Conservation (phyloP, 169 alveolate species). For the Cryptosporidium ubiquitum region DNA sequence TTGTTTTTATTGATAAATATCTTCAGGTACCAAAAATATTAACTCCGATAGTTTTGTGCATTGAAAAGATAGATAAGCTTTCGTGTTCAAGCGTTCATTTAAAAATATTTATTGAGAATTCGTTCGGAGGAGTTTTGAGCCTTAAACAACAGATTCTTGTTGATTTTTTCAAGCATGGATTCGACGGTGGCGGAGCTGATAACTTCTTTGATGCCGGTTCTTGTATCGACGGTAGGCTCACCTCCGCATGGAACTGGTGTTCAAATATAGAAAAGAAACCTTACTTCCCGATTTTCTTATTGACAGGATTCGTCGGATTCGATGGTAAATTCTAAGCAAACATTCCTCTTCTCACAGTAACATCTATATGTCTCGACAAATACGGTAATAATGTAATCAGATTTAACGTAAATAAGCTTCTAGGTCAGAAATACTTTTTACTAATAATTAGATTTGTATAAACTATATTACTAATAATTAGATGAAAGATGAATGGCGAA, state of each 20-base stretch:
- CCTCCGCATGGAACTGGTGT: conserved; percentile 96
- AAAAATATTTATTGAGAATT: conserved; percentile 83
- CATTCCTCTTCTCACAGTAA: background rate
- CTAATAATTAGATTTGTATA: background rate
- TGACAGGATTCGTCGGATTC: conserved; percentile 92
- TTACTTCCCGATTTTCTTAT: conserved; percentile 90
- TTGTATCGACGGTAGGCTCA: conserved; percentile 94
- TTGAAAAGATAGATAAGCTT: conserved; percentile 88
- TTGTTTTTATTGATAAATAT: conserved; percentile 93
- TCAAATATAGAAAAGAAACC: conserved; percentile 89
- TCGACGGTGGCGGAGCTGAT: conserved; percentile 95
- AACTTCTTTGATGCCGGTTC: conserved; percentile 94
- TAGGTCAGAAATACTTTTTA: background rate
- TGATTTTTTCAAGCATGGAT: conserved; percentile 93
- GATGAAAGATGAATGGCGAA: too few species aligned
- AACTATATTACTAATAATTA: background rate
- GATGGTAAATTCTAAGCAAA: conserved; percentile 81
- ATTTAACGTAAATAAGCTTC: background rate
- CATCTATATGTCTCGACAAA: background rate
- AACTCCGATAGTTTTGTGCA: conserved; percentile 88
- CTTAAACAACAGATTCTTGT: conserved; percentile 83
- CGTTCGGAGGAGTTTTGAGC: conserved; percentile 85
- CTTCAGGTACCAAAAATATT: conserved; percentile 91
- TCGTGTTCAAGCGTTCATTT: conserved; percentile 83
- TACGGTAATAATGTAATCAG: background rate